Evolutionary conservation across 768 basidiomycete genomes (phyloP).

Genomic region (Suillus paluster): DNA sequence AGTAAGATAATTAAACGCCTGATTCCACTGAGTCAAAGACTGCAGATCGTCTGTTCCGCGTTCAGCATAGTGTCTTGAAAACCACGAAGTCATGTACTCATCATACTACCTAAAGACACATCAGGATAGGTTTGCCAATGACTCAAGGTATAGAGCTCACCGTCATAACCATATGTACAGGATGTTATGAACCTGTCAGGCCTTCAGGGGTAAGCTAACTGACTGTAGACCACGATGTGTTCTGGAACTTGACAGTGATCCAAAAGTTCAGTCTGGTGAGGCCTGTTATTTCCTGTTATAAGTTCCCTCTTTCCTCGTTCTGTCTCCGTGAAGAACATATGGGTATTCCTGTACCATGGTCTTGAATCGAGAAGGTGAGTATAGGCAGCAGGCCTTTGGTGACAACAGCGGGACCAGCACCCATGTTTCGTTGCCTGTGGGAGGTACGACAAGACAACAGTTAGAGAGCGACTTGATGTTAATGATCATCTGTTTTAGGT

Average conservation of each 20-base stretch:
- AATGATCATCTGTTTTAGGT: conserved; percentile 1
- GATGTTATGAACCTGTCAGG: conserved; percentile 38
- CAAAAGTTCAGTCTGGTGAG: conserved; percentile 64
- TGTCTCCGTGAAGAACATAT: conserved; percentile 34
- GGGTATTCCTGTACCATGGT: conserved; percentile 74
- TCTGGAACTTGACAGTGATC: conserved; percentile 52
- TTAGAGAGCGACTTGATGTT: conserved; percentile 5
- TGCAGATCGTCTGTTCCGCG: conserved; percentile 38
- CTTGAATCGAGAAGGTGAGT: conserved; percentile 60
- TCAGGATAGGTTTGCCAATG: not conserved
- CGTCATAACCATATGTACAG: conserved; percentile 42
- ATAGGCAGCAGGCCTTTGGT: conserved; percentile 41
- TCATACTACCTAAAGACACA: conserved; percentile 37
- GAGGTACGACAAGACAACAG: not conserved
- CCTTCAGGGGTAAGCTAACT: conserved; percentile 16
- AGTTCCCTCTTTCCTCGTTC: not conserved
- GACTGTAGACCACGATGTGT: not conserved
- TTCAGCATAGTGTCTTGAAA: not conserved
- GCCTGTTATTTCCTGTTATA: conserved; percentile 34
- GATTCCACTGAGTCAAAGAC: conserved; percentile 42
- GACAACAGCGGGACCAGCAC: conserved; percentile 51
- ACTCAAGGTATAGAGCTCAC: conserved; percentile 12
- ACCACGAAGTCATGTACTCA: conserved; percentile 31
- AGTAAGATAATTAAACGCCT: conserved; percentile 34
- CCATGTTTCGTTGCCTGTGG: conserved; percentile 47